Evolutionary conservation across 1,284 basidiomycete species (phyloP).

Genomic region (Ustilago shanxiensis): DNA sequence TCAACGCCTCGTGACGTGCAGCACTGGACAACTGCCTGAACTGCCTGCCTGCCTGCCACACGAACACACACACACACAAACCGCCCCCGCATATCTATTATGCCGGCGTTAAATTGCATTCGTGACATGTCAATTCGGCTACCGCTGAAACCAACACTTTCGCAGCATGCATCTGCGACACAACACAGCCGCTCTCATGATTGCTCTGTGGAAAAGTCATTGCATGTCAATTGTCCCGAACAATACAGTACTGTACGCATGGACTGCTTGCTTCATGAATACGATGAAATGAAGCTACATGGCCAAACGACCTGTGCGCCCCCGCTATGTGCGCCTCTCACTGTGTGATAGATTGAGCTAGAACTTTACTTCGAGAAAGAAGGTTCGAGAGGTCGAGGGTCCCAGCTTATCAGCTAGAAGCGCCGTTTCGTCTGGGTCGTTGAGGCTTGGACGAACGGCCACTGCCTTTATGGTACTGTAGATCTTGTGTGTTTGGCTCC

Average conservation of each 20-base stretch:
- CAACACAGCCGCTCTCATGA: neutral
- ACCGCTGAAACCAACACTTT: neutral
- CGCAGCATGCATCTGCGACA: neutral
- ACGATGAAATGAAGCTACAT: neutral
- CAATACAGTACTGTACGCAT: neutral
- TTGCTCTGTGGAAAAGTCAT: neutral
- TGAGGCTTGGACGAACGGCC: too few relatives aligned
- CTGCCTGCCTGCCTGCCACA: too few relatives aligned
- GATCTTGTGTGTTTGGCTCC: neutral
- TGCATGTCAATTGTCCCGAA: too few relatives aligned
- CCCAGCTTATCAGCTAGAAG: too few relatives aligned
- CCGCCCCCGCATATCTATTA: slow-evolving; percentile 2
- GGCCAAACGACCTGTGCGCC: neutral
- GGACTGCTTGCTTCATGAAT: neutral
- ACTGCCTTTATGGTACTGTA: too few relatives aligned
- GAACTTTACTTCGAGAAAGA: too few relatives aligned
- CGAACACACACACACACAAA: neutral
- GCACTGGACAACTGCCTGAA: neutral
- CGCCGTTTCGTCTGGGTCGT: too few relatives aligned
- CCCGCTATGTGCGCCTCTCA: too few relatives aligned
- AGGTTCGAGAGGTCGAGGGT: too few relatives aligned
- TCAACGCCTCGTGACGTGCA: slow-evolving; percentile 21
- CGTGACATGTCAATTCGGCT: slow-evolving; percentile 37
- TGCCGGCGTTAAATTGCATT: slow-evolving; percentile 9
- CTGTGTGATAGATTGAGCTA: too few relatives aligned